These are phyloP conservation scores for Pyrenophora seminiperda DNA, from an alignment of 2,329 filamentous ascomycete genomes.

Conservation along the genomic window DNA sequence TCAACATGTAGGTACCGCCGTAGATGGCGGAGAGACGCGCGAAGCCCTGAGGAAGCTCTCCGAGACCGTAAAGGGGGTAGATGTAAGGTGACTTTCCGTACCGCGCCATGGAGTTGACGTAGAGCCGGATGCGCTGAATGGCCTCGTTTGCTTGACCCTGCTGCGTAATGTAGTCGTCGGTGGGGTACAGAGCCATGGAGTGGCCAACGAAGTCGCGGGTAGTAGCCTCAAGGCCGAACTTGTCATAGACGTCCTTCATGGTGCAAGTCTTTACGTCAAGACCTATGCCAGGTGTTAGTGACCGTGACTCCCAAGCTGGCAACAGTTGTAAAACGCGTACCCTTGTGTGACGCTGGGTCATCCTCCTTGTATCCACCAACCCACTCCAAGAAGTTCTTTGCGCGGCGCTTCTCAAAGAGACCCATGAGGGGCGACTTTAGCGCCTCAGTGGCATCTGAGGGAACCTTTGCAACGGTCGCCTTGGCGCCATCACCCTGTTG, in stretches of 20 bases:
- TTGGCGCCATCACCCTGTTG: conserved; percentile 83
- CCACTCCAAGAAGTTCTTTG: conserved; percentile 97
- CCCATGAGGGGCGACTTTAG: conserved; percentile 94
- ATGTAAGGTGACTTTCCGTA: conserved; percentile 99
- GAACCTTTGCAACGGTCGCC: conserved; percentile 95
- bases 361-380: conserved; percentile 82
- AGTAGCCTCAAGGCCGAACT: conserved; percentile 86
- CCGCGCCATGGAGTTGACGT: conserved; percentile 95
- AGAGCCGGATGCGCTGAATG: conserved; percentile 90
- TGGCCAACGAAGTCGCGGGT: conserved; percentile 98
- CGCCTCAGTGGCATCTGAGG: conserved; percentile 85
- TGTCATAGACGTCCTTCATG: conserved; percentile 99
- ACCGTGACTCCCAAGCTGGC: neutral
- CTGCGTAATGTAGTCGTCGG: conserved; percentile 81
- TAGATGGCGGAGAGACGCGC: conserved; percentile 98
- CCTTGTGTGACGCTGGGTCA: conserved; percentile 86
- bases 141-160: conserved; percentile 78
- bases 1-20: conserved; percentile 98
- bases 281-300: conserved; percentile 53
- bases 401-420: conserved; percentile 94
- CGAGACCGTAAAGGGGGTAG: conserved; percentile 96
- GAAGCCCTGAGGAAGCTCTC: conserved; percentile 96
- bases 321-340: conserved; percentile 55
- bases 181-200: conserved; percentile 94
- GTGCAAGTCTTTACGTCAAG: conserved; percentile 78